phyloP scores from a whole-genome alignment of 768 basidiomycete species.

The Rhodotorula paludigena region DNA sequence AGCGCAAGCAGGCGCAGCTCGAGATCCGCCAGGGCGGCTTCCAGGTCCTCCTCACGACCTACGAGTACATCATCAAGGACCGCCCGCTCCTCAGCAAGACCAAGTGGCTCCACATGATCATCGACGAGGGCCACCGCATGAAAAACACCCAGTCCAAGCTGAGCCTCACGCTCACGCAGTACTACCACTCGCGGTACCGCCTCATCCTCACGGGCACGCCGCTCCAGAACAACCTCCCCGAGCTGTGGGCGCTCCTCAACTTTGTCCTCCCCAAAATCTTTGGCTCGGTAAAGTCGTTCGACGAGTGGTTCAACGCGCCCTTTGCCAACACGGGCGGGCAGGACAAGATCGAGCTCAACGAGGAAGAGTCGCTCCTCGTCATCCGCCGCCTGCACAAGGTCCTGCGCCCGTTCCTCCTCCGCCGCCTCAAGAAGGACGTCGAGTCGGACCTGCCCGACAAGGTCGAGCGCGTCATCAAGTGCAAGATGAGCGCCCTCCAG shows the following conservation, averaged over 20 bases:
- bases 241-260: slow-evolving; percentile 92
- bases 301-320: slow-evolving; percentile 99
- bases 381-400: slow-evolving; percentile 77
- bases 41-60: slow-evolving; percentile 57
- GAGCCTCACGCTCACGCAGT: slow-evolving; percentile 56
- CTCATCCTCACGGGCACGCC: slow-evolving; percentile 97
- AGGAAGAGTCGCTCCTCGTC: slow-evolving; percentile 97
- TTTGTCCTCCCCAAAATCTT: slow-evolving; percentile 97
- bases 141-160: slow-evolving; percentile 86
- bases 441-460: slow-evolving; percentile 75
- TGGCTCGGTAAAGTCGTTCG: slow-evolving; percentile 98
- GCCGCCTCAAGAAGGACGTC: slow-evolving; percentile 87
- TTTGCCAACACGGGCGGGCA: slow-evolving; percentile 97
- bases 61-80: slow-evolving; percentile 54
- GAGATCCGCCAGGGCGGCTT: slow-evolving; percentile 40
- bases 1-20: slow-evolving; percentile 68
- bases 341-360: slow-evolving; percentile 97
- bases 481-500: slow-evolving; percentile 58
- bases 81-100: slow-evolving; percentile 37
- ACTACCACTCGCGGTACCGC: slow-evolving; percentile 75
- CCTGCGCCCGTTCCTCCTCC: slow-evolving; percentile 90
- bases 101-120: slow-evolving; percentile 83
- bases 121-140: slow-evolving; percentile 89
- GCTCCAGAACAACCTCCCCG: slow-evolving; percentile 93
- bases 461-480: slow-evolving; percentile 67